Evolutionary conservation across 2,329 filamentous ascomycete genomes (phyloP), one percentile per base, ranked within the genome.

Genomic region (Hypoxylon sp.): DNA sequence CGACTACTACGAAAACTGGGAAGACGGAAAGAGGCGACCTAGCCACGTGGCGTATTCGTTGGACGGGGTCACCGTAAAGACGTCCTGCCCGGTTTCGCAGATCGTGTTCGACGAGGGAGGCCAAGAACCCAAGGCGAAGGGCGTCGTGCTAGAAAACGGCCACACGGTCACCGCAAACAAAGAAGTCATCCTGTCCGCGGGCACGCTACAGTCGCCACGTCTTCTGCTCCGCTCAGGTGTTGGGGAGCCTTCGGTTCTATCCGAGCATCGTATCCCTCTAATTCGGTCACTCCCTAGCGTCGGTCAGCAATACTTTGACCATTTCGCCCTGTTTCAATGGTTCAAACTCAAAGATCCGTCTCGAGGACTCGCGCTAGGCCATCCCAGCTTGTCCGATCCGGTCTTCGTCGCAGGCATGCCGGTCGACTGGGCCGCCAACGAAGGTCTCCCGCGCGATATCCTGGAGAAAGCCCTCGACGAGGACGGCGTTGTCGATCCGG

Each of bases 141-240:
- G 53, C 5, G 53, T 58, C 2, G 47, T 53, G 30, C 47, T 63
- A 12, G 52, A 1, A 52, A 69, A 12, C 57, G 73, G 2, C 67
- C 37, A 46, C 12, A 76, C 25, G 66, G 71, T 27, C 30, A 72
- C 46, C 71, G 72, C 4, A 2, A 71, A 66, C 6, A 70, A 68
- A 46, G 74, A 78, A 54, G 61, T 78, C 7, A 71, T 78, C 27
- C 32, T 76, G 9, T 71, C 72, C 6, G 67, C 72, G 0, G 77
- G 76, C 3, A 64, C 71, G 4, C 72, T 74, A 45, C 69, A 69
- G n/a, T 74, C 73, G 0, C 76, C 77, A 0, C 71, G 75, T 37
- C 39, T 78, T 0, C 60, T 78, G 2, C 63, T 76, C 68, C 69
- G 74, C 14, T 78, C 76, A 0, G 76, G 76, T 0, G 71, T 78